Base-by-base conservation (phyloP, 169 alveolate genomes). In the Plasmodium inui region DNA sequence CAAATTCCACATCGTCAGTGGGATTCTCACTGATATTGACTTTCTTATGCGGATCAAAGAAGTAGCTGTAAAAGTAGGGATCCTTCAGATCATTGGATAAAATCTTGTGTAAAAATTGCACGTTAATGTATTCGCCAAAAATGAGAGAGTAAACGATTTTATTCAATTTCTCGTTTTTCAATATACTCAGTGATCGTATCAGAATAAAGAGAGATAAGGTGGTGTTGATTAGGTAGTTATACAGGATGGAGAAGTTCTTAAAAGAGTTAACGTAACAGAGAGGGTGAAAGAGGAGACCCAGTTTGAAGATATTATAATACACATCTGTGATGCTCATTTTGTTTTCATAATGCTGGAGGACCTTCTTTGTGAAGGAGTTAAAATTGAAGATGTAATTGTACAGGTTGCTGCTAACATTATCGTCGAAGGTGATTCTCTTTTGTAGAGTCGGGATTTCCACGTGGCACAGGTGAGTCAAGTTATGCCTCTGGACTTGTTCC, bases 341-440 rank as follows among this genome's bases (percentile, higher is more conserved):
- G 12, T 81, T 34, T 6, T 55, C 41, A 50, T 81, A 90, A 26
- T 76, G 73, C 6, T 81, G 32, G 34, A 81, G 74, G 19, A 71
- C 84, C 28, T 30, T 90, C 17, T 7, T 46, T 7, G 91, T 90
- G 82, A 70, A 90, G 26, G 14, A 70, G 55, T 71, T 90, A 28
- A 81, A 90, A 46, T 90, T 55, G 73, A 90, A 90, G 50, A 90
- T 26, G 74, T 90, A 82, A 3, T 76, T 90, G 55, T 80, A 90
- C 34, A 90, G 50, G 55, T 90, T 92, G 82, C 57, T 90, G 37
- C 53, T 90, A 0, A 70, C 53, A 46, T 90, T 90, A 67, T 67
- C 84, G 73, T 90, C 95, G 74, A 90, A 90, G 14, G 95, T 81
- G 26, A 90, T 81, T 90, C 81, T 81, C 26, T 90, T 90, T 37